Evolutionary conservation across 139 green algal genomes (phyloP).

Genomic region (Closterium sp.): DNA sequence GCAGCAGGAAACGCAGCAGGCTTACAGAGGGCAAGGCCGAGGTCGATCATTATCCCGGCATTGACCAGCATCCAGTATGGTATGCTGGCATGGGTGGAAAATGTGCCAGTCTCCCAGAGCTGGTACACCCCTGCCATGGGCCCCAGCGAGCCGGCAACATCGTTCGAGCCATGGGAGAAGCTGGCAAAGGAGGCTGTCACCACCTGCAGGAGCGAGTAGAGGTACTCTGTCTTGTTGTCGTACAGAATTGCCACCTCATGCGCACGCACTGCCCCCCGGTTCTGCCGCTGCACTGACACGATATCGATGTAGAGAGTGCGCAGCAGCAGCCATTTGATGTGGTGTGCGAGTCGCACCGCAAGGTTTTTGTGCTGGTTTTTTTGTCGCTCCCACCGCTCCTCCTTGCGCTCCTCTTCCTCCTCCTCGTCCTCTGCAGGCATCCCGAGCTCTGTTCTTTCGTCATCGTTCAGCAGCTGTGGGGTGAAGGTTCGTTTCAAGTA

Average conservation of each 20-base stretch:
- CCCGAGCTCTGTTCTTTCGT: not conserved
- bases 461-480: not conserved
- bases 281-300: not conserved
- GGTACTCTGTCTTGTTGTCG: slow-evolving; percentile 61
- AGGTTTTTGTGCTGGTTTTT: not conserved
- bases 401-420: not conserved
- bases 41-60: slow-evolving; percentile 4
- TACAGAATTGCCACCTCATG: slow-evolving; percentile 60
- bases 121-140: slow-evolving; percentile 64
- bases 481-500: not conserved
- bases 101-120: slow-evolving; percentile 20
- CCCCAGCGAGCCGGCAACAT: slow-evolving; percentile 58
- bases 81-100: slow-evolving; percentile 17
- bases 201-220: slow-evolving; percentile 73
- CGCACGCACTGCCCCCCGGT: not conserved
- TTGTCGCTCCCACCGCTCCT: not conserved
- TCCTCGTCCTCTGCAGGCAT: not conserved
- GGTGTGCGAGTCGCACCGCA: not conserved
- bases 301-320: not conserved
- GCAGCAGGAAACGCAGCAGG: too few species aligned
- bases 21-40: slow-evolving; percentile 5
- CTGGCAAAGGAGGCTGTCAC: slow-evolving; percentile 77
- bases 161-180: slow-evolving; percentile 67
- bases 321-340: not conserved
- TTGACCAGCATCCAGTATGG: slow-evolving; percentile 26